A percentile compares a stretch with the other conserved stretches of the same genome.
These are phyloP conservation scores for Aphanoascus verrucosus DNA, from an alignment of 2,329 filamentous ascomycete species.

Conservation along the genomic window DNA sequence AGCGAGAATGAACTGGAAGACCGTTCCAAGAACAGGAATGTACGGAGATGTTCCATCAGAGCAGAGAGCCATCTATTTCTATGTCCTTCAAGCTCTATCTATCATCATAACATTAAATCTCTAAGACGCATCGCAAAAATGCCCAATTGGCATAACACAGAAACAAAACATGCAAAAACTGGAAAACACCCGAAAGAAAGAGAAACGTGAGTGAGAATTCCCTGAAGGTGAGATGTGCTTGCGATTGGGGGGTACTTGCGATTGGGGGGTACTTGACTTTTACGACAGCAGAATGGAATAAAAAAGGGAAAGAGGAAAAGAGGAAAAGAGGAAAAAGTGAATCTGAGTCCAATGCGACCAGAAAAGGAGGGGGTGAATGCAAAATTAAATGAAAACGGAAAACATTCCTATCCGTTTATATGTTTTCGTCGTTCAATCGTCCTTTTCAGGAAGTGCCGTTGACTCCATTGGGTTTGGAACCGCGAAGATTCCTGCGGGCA, in stretches of 20 bases:
- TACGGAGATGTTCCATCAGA: neutral
- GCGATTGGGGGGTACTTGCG: neutral
- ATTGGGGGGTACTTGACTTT: neutral
- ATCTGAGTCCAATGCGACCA: neutral
- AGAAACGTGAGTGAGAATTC: neutral
- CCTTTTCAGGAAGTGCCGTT: slow-evolving; percentile 5
- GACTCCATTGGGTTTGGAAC: slow-evolving; percentile 17
- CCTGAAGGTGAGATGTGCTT: neutral
- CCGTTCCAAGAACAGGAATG: no score
- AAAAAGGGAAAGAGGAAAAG: neutral
- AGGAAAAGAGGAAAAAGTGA: neutral
- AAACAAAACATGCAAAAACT: neutral
- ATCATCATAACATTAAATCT: no score
- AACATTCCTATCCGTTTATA: neutral
- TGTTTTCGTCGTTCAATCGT: neutral
- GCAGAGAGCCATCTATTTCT: neutral
- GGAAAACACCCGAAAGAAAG: neutral
- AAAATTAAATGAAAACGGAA: neutral
- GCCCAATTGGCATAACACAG: neutral
- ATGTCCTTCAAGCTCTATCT: neutral
- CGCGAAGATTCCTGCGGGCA: slow-evolving; percentile 50
- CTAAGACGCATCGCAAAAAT: neutral
- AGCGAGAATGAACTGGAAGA: no score
- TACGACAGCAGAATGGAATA: neutral
- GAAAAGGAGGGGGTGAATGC: neutral